Evolutionary conservation across 2,329 filamentous ascomycete species (phyloP), one percentile per base, ranked within the genome.

Genomic region (Aspergillus phoenicis): DNA sequence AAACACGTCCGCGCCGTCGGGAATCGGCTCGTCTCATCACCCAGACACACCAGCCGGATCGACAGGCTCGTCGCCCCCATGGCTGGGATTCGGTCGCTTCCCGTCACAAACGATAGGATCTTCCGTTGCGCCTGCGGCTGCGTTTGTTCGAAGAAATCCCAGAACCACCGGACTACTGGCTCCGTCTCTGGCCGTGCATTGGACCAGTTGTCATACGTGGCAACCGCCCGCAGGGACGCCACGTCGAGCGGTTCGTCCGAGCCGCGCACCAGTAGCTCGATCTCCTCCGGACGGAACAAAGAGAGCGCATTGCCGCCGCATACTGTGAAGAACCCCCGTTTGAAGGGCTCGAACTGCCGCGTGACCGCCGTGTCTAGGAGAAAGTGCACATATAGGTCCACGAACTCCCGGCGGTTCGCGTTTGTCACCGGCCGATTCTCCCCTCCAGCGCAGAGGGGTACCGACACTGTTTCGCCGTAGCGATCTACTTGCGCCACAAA

Each of bases 1-100:
- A 97, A 97, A 75, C 93, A 97, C 7, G 93, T 97, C 70, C 93
- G 85, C 17, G 93, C 93, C 20, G 91, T 90, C 1, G 93, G 93
- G 72, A 90, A 96, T 64, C 93, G 83, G 39, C 85, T 83, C 61
- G 83, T 82, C 69, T 96, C 91, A 45, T 90, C 85, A 0, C 91
- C 92, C 0, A 93, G 82, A 71, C 90, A 93, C 13, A 86, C 84
- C 56, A 97, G 81, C 65, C 89, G 88, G 64, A 97, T 91, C 7
- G 88, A 84, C 56, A 97, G 81, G 65, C 89, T 92, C 7, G 91
- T 88, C 3, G 92, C 88, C 0, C 93, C 93, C 80, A 91, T 93
- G 5, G 93, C 93, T 0, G 93, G 93, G 58, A 97, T 93, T 22
- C 93, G 87, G 74, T 97, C 93, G 67, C 91, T 95, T 10, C 93